A percentile compares a stretch with the other conserved stretches of the same genome.
Conservation (phyloP, 306 rosid genomes). For the Lablab purpureus region DNA sequence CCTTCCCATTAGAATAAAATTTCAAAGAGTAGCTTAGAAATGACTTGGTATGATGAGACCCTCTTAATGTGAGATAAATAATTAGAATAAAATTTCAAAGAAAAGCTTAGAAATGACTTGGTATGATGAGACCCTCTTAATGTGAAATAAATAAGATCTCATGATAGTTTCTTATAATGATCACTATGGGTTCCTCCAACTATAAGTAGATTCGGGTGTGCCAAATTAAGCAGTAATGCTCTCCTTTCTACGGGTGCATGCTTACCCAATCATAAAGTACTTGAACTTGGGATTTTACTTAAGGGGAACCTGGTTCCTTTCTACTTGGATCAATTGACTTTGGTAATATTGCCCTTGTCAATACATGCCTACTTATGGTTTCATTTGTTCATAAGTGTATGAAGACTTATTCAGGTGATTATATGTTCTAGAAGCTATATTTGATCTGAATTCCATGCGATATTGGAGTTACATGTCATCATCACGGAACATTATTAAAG, state of each 20-base stretch:
- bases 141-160: too few species aligned
- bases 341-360: neutral
- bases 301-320: neutral
- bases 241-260: neutral
- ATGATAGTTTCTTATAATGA: too few species aligned
- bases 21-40: too few species aligned
- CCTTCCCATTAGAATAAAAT: too few species aligned
- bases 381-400: constrained; percentile 1
- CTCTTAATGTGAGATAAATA: too few species aligned
- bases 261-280: neutral
- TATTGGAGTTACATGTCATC: constrained; percentile 10
- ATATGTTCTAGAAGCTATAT: constrained; percentile 17
- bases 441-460: constrained; percentile 24
- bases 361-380: neutral
- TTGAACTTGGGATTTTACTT: neutral
- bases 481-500: neutral
- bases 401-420: constrained; percentile 23
- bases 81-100: too few species aligned
- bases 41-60: too few species aligned
- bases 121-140: too few species aligned
- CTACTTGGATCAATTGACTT: neutral
- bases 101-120: too few species aligned
- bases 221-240: neutral
- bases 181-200: neutral
- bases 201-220: neutral